Conservation (phyloP, 306 rosid species). For the Cyamopsis tetragonoloba region DNA sequence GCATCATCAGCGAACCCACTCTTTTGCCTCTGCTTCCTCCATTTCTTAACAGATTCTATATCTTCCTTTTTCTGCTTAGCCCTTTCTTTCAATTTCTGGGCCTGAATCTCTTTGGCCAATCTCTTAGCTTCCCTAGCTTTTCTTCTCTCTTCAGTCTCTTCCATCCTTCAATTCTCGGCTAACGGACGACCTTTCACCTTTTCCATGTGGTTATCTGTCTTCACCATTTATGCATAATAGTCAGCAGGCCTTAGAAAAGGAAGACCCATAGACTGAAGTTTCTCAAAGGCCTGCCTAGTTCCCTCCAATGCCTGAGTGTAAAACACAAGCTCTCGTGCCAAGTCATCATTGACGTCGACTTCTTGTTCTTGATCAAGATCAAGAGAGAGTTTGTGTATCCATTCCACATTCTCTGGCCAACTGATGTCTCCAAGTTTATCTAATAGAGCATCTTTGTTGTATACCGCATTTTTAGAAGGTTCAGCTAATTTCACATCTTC, state of each 20-base stretch:
- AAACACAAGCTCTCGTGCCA: constrained; percentile 67
- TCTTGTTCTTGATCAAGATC: no score
- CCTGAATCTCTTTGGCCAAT: constrained; percentile 69
- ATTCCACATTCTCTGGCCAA: constrained; percentile 59
- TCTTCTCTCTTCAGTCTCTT: constrained; percentile 82
- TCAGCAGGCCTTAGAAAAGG: constrained; percentile 71
- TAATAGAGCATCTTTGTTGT: constrained; percentile 59
- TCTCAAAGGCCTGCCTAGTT: constrained; percentile 58
- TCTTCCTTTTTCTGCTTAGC: constrained; percentile 80
- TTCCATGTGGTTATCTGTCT: constrained; percentile 70
- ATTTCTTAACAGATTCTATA: constrained; percentile 79
- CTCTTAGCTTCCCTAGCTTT: constrained; percentile 73
- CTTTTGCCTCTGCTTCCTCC: constrained; percentile 93
- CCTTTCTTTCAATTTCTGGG: constrained; percentile 69
- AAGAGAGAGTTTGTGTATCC: constrained; percentile 62
- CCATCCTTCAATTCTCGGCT: constrained; percentile 60
- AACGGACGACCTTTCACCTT: constrained; percentile 67
- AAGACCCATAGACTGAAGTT: constrained; percentile 59
- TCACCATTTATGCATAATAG: constrained; percentile 83
- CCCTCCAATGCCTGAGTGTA: constrained; percentile 76
- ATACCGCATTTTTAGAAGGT: constrained; percentile 54
- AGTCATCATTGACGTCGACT: no score
- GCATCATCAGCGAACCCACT: constrained; percentile 65
- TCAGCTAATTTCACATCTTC: constrained; percentile 53
- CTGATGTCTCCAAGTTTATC: constrained; percentile 75